These are phyloP conservation scores for Auriscalpium microsporum DNA, from an alignment of 768 basidiomycete genomes.

Conservation along the genomic window DNA sequence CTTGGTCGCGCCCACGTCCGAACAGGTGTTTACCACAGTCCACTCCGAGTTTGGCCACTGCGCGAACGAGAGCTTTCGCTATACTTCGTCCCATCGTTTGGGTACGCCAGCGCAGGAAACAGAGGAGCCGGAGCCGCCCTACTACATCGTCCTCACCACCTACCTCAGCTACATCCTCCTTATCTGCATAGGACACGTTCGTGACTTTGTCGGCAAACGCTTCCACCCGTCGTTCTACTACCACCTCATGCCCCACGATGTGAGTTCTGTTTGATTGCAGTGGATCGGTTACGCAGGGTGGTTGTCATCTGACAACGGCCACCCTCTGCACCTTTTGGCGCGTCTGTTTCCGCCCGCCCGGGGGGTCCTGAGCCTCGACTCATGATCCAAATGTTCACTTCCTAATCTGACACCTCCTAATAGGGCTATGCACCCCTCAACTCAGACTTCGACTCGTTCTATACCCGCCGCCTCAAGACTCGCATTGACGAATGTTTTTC, in stretches of 20 bases:
- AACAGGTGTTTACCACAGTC: constrained; percentile 67
- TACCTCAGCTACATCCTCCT: constrained; percentile 92
- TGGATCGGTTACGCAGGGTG: not conserved
- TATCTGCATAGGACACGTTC: constrained; percentile 83
- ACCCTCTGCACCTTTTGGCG: not conserved
- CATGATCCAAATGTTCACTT: no score
- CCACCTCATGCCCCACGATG: constrained; percentile 78
- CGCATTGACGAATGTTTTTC: constrained; percentile 96
- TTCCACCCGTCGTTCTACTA: constrained; percentile 59
- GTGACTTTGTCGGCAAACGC: constrained; percentile 92
- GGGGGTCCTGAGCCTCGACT: no score
- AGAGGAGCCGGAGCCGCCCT: constrained; percentile 79
- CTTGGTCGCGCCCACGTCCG: constrained; percentile 64
- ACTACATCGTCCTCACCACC: constrained; percentile 85
- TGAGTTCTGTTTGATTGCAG: constrained; percentile 33
- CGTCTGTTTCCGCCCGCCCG: not conserved
- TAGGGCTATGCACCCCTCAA: constrained; percentile 96
- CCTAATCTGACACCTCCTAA: not conserved
- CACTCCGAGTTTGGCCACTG: constrained; percentile 94
- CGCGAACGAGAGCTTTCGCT: constrained; percentile 65
- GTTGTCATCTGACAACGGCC: not conserved
- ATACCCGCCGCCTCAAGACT: constrained; percentile 89
- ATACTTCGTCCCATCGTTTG: constrained; percentile 51
- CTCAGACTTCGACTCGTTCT: constrained; percentile 99
- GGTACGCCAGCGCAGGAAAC: constrained; percentile 42